Base-by-base conservation (phyloP, 306 rosid species). In the Acacia crassicarpa region DNA sequence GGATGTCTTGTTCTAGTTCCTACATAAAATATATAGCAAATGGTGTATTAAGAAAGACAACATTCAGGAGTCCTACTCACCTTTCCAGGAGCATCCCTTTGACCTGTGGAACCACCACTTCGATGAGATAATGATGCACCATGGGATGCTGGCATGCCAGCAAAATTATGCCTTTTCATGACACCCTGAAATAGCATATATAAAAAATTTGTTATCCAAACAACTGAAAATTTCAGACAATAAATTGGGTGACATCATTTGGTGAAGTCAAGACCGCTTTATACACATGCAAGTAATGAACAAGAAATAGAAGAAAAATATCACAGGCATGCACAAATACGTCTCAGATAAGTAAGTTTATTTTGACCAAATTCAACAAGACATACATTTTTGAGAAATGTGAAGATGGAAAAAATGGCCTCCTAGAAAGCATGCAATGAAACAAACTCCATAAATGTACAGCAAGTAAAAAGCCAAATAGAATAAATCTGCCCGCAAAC, bases 141-240 rank as follows among this genome's bases (percentile, higher is more conserved):
- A 49, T 93, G 98, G 80, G 87, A 72, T 70, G 94, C 99, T 19
- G 98, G 94, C 82, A 67, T 48, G 81, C 99, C 99, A 2, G 20
- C 22, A 86, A 84, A 90, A 0, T 62, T 48, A 46, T 86, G 75
- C 67, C 86, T 83, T 88, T 89, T 91, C 93, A 95, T 91, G 77
- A 41, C 92, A 82, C 99, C 98, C 99, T 93, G 89, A 38, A 81
- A 56, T 77, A 72, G 27, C 75, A 56, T 67, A 48, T 51, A 80
- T 14, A 72, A 41, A 51, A 83, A 43, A 78, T 72, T 8, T 71
- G 67, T 53, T 6, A 59, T 41, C 19, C 40, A 68, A 19, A 77
- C 59, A 75, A 61, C 22, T 45, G 10, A 68, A 74, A 67, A 72
- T 14, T 62, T 32, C 27, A 20, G 32, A 25, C 8, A 46, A 77